Evolutionary conservation across 495 filamentous ascomycete genomes (phyloP).

Genomic region (Parachaetomium inaequale): DNA sequence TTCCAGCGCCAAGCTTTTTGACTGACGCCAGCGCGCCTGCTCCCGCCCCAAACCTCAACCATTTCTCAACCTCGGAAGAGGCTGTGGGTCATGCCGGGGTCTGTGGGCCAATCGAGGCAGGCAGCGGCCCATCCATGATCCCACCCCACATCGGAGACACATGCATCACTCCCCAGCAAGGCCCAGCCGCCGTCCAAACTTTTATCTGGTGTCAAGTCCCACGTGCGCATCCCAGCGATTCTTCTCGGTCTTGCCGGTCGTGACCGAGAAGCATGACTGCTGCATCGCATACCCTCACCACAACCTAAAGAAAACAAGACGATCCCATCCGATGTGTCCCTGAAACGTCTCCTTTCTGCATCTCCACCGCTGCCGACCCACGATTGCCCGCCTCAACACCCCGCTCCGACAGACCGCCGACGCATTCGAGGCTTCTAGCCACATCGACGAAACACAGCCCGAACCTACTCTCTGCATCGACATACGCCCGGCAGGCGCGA

Average conservation of each 20-base stretch:
- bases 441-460: not conserved
- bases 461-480: not conserved
- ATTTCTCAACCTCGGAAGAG: constrained; percentile 17
- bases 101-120: not conserved
- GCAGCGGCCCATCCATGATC: not conserved
- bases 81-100: not conserved
- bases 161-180: not conserved
- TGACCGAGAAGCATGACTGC: not conserved
- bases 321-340: not conserved
- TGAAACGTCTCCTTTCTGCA: not conserved
- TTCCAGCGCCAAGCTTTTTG: constrained; percentile 3
- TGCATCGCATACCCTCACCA: not conserved
- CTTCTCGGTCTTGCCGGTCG: not conserved
- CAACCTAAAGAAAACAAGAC: not conserved
- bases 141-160: not conserved
- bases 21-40: no score
- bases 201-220: constrained; percentile 6
- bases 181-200: constrained; percentile 3
- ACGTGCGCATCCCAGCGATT: not conserved
- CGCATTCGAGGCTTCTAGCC: not conserved
- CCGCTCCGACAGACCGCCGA: not conserved
- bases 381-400: not conserved
- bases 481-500: not conserved
- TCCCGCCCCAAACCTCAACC: constrained; percentile 17
- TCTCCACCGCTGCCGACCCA: not conserved